Evolutionary conservation across 768 basidiomycete genomes (phyloP).

Genomic region (Tulasnella sp.): DNA sequence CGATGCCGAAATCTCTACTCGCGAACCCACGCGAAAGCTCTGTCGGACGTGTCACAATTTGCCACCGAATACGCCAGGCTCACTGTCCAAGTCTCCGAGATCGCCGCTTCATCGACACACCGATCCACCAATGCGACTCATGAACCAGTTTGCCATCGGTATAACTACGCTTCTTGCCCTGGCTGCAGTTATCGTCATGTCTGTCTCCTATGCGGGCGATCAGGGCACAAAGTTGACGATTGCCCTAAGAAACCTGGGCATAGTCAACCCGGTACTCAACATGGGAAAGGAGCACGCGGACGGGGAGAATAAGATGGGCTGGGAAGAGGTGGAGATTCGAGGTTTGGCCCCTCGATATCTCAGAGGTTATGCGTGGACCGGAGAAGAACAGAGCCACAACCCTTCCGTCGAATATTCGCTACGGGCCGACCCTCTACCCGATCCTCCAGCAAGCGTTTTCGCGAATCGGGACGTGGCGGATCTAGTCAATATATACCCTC

Average conservation of each 20-base stretch:
- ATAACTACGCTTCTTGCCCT: neutral
- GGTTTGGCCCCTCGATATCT: neutral
- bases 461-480: conserved; percentile 26
- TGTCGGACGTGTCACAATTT: neutral
- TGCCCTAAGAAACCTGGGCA: neutral
- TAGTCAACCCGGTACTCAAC: neutral
- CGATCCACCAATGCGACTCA: neutral
- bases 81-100: neutral
- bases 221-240: neutral
- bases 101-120: neutral
- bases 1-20: neutral
- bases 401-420: neutral
- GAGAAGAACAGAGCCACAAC: neutral
- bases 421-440: neutral
- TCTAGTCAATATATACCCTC: conserved; percentile 34
- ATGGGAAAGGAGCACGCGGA: neutral
- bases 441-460: neutral
- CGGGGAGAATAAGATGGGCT: neutral
- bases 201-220: neutral
- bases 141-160: neutral
- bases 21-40: neutral
- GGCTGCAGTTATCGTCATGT: neutral
- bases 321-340: neutral
- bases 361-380: neutral
- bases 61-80: neutral